Base-by-base conservation (phyloP, 1,284 basidiomycete species). In the Puccinia coronata region DNA sequence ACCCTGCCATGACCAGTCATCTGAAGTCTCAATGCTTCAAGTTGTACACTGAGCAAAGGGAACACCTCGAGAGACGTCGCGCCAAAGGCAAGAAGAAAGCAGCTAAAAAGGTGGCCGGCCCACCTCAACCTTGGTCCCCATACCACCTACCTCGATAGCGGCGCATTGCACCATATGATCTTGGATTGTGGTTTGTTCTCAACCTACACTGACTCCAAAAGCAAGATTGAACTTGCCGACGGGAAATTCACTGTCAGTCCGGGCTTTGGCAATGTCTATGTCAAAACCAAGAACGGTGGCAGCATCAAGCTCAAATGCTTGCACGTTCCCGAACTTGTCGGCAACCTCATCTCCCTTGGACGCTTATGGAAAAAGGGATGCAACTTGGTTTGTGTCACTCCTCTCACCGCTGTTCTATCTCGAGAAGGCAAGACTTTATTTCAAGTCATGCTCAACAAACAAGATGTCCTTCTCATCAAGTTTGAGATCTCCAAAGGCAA, bases 81-180 rank as follows among this genome's bases (percentile, higher is more conserved):
- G 51, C 51, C 5, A 53, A 53, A 23, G 51, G 14, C 51, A 53
- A 53, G 23, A 47, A 53, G 23, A n/a, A n/a, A n/a, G n/a, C n/a
- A n/a, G n/a, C n/a, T n/a, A n/a, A n/a, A n/a, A n/a, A n/a, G n/a
- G n/a, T n/a, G n/a, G n/a, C n/a, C n/a, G 20, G 59, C 59, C 25
- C n/a, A 28, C 59, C 34, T n/a, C 14, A n/a, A 11, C 34, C 28
- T 39, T 12, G 34, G 8, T 14, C n/a, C 39, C 6, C 41, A 43
- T 18, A 25, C n/a, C 41, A 18, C 39, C 53, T 74, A 5, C 55
- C 34, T 51, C 18, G 72, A 74, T 23, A 74, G 72, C 59, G 72
- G 51, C 9, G 49, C 51, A 39, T 41, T 36, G 2, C 51, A 76
- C 43, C 73, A 76, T n/a, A 76, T 76, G 73, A 23, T 47, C 6